Base-by-base conservation (phyloP, 108 stramenopile species). In the Fistulifera pelliculosa region DNA sequence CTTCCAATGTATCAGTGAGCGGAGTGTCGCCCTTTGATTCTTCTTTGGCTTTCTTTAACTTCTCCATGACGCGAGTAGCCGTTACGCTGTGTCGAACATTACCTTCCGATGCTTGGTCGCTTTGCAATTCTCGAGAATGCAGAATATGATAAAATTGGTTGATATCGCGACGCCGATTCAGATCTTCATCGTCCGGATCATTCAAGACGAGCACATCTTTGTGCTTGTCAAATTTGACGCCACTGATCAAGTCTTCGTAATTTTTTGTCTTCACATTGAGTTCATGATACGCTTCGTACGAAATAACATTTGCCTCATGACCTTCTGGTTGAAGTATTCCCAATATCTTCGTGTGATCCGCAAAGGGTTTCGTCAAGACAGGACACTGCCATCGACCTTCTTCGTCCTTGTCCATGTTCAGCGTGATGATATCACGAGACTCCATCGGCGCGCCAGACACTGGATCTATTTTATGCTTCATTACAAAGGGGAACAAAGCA, bases 321-420 rank as follows among this genome's bases (percentile, higher is more conserved):
- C 58, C 53, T 1, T 49, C 35, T 14, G 65, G 66, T 39, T 89
- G 72, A 0, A 77, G 56, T 48, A 98, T 83, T 17, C 94, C 96
- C n/a, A 95, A 79, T 6, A 97, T 73, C 50, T 94, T 94, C 31
- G 93, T 85, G 42, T 79, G 75, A 73, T 90, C 77, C 4, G 62
- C 69, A 63, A 97, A 97, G 15, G 81, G 67, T 74, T 97, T 99
- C 60, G 80, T 87, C 38, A 96, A 74, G n/a, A 99, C 76, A 1
- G 98, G 98, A 65, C 98, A 99, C 56, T 94, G 92, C 94, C 94
- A 96, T 27, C 80, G 59, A 23, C 92, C 92, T 44, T 80, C 76
- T 12, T 76, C 82, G 49, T 96, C 94, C 49, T 75, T 73, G 39
- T 87, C 80, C 80, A 94, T 94, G 47, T 92, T 62, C 38, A 99